Percentiles rank a stretch among this genome's conserved stretches.
phyloP scores from a whole-genome alignment of 2,329 filamentous ascomycete species.

The Cercospora zeina region DNA sequence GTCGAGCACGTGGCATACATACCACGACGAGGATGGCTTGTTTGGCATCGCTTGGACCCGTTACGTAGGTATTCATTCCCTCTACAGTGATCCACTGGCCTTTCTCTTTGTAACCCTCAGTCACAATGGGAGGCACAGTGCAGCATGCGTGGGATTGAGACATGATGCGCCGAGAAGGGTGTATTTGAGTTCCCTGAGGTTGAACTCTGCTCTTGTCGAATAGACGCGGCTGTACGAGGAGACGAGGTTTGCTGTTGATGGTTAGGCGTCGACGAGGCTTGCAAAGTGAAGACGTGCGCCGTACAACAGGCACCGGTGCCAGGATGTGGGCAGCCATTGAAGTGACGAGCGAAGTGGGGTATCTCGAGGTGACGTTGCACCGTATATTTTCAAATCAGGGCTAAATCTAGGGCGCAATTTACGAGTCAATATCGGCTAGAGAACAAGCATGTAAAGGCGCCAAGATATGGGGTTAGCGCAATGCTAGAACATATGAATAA shows the following conservation, averaged over 20 bases:
- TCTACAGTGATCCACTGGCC: constrained; percentile 60
- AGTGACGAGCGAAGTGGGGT: constrained; percentile 7
- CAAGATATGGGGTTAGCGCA: too few species aligned
- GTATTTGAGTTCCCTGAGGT: too few species aligned
- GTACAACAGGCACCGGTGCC: background rate
- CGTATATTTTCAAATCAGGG: too few species aligned
- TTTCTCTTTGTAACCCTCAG: constrained; percentile 57
- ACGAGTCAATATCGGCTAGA: too few species aligned
- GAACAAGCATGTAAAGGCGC: too few species aligned
- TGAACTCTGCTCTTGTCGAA: too few species aligned
- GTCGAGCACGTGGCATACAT: background rate
- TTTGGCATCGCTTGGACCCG: constrained; percentile 54
- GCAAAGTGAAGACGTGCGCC: background rate
- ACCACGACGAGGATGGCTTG: constrained; percentile 57
- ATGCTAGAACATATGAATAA: too few species aligned
- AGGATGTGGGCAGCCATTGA: constrained; percentile 6
- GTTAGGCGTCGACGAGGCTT: background rate
- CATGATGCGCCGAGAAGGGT: constrained; percentile 1
- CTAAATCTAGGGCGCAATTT: too few species aligned
- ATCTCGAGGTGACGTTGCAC: constrained; percentile 9
- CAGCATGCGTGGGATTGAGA: constrained; percentile 42
- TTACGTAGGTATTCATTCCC: constrained; percentile 64
- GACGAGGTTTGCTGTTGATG: background rate
- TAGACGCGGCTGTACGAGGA: background rate
- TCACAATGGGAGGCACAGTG: constrained; percentile 52